A percentile compares a stretch with the other conserved stretches of the same genome.
These are phyloP conservation scores for Chlorella sp. DNA, from an alignment of 139 green algal genomes.

Conservation along the genomic window DNA sequence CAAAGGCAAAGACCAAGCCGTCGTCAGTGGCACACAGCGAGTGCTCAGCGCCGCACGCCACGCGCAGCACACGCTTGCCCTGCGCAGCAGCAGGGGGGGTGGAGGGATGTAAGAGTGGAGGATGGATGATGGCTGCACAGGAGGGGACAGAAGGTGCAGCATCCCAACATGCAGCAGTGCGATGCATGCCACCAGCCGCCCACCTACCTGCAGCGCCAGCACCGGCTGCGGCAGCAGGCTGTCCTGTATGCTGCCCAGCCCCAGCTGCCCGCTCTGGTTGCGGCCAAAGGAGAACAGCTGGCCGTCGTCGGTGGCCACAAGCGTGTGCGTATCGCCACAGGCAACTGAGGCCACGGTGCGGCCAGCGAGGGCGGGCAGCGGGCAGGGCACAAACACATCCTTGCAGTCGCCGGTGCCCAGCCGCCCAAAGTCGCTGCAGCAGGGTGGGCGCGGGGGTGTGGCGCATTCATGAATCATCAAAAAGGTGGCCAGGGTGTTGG, in stretches of 20 bases:
- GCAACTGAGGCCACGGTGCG: conserved; percentile 56
- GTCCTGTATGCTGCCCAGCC: conserved; percentile 74
- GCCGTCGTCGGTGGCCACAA: conserved; percentile 65
- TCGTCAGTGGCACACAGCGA: conserved; percentile 62
- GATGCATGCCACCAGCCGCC: no score
- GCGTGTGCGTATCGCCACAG: conserved; percentile 92
- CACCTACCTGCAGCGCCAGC: conserved; percentile 60
- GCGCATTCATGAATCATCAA: no score
- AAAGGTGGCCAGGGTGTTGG: no score
- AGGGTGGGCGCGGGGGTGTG: no score
- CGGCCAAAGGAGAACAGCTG: conserved; percentile 76
- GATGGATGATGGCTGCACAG: no score
- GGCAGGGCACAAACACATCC: conserved; percentile 82
- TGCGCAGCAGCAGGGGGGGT: conserved; percentile 31
- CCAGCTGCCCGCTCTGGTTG: conserved; percentile 75
- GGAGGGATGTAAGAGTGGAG: no score
- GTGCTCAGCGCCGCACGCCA: conserved; percentile 87
- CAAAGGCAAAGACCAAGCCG: conserved; percentile 83
- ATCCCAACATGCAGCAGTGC: no score
- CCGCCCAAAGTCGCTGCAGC: conserved; percentile 78
- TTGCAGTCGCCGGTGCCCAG: conserved; percentile 76
- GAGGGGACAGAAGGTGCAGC: no score
- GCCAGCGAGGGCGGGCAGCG: conserved; percentile 67
- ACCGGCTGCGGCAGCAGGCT: conserved; percentile 61
- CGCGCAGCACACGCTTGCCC: conserved; percentile 51